A percentile compares a stretch with the other conserved stretches of the same genome.
phyloP scores from a whole-genome alignment of 1,139 yeast genomes.

The Geotrichum bryndzae region DNA sequence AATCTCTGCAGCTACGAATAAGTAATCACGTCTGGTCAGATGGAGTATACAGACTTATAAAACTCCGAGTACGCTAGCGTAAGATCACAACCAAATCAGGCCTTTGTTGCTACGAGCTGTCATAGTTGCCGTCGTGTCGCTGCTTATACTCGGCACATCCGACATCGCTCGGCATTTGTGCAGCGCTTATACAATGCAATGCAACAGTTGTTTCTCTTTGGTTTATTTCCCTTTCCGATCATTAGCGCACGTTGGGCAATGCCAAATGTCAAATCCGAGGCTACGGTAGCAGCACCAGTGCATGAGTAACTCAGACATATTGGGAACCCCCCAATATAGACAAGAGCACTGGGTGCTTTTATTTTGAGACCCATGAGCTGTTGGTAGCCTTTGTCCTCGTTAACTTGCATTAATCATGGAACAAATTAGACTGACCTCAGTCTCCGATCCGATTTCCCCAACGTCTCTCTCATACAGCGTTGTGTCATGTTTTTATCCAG shows the following conservation, averaged over 20 bases:
- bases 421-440: no score
- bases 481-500: no score
- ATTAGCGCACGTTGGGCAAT: neutral
- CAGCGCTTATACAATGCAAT: neutral
- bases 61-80: neutral
- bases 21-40: neutral
- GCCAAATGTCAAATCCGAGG: neutral
- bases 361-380: neutral
- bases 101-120: neutral
- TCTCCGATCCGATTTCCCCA: no score
- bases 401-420: no score
- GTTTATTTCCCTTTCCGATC: neutral
- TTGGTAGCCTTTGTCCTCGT: no score
- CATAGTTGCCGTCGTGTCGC: neutral
- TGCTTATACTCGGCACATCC: neutral
- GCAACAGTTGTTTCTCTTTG: neutral
- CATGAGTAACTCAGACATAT: neutral
- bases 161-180: neutral
- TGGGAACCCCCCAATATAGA: neutral
- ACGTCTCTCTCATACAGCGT: no score
- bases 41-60: neutral
- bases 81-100: neutral
- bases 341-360: neutral
- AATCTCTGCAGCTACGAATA: neutral
- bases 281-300: neutral